Conservation (phyloP, 768 basidiomycete genomes). For the Phallus indusiatus region DNA sequence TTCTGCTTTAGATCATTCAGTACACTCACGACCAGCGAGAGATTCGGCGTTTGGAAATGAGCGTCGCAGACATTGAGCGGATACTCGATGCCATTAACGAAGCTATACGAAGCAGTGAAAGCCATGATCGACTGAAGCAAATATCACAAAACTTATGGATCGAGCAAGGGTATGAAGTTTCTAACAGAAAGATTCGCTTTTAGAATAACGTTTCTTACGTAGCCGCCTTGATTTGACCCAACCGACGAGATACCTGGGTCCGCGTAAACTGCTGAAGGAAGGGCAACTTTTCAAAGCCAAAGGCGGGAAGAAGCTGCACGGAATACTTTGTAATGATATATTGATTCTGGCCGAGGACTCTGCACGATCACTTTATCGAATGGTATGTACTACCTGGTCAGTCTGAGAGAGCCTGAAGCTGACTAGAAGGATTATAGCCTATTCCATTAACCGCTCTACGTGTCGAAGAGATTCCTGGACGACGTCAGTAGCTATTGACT, state of each 20-base stretch:
- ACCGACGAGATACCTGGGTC: conserved; percentile 76
- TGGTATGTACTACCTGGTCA: conserved; percentile 41
- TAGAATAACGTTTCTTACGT: background rate
- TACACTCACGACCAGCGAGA: conserved; percentile 70
- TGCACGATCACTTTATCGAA: conserved; percentile 65
- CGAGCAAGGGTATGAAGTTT: conserved; percentile 58
- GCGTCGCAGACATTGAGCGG: conserved; percentile 57
- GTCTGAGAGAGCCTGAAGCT: background rate
- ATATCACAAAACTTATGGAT: conserved; percentile 82
- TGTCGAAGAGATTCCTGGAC: conserved; percentile 42
- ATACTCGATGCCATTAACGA: conserved; percentile 83
- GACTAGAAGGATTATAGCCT: conserved; percentile 36
- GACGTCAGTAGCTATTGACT: conserved; percentile 30
- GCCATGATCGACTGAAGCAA: conserved; percentile 57
- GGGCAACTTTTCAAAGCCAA: conserved; percentile 73
- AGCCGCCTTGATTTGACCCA: conserved; percentile 85
- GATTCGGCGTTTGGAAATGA: conserved; percentile 38
- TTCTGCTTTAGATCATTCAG: conserved; percentile 48
- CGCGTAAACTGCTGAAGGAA: conserved; percentile 71
- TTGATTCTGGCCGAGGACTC: conserved; percentile 73
- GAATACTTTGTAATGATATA: conserved; percentile 84
- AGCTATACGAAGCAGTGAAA: conserved; percentile 76
- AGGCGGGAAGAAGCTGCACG: conserved; percentile 68
- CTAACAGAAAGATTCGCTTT: background rate
- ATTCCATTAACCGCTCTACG: conserved; percentile 61